Conservation (phyloP, 495 filamentous ascomycete genomes). For the Tricharina praecox region DNA sequence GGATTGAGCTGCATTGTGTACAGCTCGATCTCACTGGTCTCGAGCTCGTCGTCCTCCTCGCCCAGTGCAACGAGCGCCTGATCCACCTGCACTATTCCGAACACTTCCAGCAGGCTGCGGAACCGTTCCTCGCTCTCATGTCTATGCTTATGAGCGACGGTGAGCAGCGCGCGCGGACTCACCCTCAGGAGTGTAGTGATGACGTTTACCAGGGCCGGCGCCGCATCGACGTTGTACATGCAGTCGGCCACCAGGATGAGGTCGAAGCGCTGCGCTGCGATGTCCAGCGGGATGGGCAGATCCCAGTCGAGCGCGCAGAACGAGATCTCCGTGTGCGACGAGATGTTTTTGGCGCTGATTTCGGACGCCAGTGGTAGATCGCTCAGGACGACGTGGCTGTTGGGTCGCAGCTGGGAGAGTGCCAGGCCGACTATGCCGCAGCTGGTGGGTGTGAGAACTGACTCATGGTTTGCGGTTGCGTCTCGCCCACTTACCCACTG, state of each 20-base stretch:
- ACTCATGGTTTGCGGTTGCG: too few species aligned
- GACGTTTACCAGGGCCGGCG: conserved; percentile 57
- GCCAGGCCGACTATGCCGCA: conserved; percentile 72
- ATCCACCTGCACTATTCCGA: background rate
- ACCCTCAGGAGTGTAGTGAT: conserved; percentile 37
- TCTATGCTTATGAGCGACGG: conserved; percentile 68
- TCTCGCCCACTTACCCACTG: conserved; percentile 45
- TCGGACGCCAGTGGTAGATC: conserved; percentile 66
- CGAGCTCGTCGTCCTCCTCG: conserved; percentile 1
- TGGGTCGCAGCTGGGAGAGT: conserved; percentile 41
- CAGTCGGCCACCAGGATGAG: conserved; percentile 76
- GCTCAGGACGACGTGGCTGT: conserved; percentile 50
- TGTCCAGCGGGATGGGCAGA: conserved; percentile 28
- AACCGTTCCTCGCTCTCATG: conserved; percentile 69
- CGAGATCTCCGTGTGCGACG: conserved; percentile 27
- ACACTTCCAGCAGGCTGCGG: conserved; percentile 52
- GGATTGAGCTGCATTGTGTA: background rate
- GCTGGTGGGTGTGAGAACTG: conserved; percentile 4
- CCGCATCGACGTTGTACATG: conserved; percentile 79
- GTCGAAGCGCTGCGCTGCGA: conserved; percentile 39
- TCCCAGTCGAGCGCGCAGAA: conserved; percentile 68
- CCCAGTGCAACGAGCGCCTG: background rate
- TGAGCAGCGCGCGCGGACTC: conserved; percentile 39
- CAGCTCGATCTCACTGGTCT: background rate
- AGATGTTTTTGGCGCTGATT: conserved; percentile 31